phyloP scores from a whole-genome alignment of 768 basidiomycete species.

The Kwoniella dejecticola region DNA sequence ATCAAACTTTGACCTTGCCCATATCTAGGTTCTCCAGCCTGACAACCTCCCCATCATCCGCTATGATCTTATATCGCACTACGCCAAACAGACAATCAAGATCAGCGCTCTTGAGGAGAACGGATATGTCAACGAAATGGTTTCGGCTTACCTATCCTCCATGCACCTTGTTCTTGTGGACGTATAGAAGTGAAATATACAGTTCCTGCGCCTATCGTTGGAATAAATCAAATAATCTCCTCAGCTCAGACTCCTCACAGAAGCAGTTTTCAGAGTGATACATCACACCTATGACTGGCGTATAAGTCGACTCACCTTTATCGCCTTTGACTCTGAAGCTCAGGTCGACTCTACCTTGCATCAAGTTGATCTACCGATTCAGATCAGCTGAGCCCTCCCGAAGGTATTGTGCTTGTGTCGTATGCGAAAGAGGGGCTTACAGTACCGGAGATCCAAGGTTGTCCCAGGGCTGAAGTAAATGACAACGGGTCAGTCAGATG shows the following conservation, averaged over 20 bases:
- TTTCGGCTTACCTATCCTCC: constrained; percentile 46
- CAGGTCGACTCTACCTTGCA: constrained; percentile 54
- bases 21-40: constrained; percentile 36
- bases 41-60: constrained; percentile 48
- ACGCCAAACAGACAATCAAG: not conserved
- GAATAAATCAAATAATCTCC: no score
- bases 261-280: no score
- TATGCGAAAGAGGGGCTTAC: constrained; percentile 32
- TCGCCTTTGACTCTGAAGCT: constrained; percentile 49
- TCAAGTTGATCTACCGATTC: constrained; percentile 41
- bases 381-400: not conserved
- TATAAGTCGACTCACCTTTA: constrained; percentile 19
- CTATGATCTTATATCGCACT: constrained; percentile 55
- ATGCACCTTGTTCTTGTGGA: constrained; percentile 47
- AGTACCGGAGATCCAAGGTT: constrained; percentile 54
- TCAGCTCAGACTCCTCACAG: no score
- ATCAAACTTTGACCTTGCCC: constrained; percentile 1
- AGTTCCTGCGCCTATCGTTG: constrained; percentile 42
- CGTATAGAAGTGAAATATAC: constrained; percentile 55
- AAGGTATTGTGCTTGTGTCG: no score
- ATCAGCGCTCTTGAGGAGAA: not conserved
- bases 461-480: constrained; percentile 41
- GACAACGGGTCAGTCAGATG: not conserved
- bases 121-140: no score
- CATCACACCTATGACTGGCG: no score